These are phyloP conservation scores for Mortierella antarctica DNA, from an alignment of 192 early-diverging fungal genomes.

Conservation along the genomic window DNA sequence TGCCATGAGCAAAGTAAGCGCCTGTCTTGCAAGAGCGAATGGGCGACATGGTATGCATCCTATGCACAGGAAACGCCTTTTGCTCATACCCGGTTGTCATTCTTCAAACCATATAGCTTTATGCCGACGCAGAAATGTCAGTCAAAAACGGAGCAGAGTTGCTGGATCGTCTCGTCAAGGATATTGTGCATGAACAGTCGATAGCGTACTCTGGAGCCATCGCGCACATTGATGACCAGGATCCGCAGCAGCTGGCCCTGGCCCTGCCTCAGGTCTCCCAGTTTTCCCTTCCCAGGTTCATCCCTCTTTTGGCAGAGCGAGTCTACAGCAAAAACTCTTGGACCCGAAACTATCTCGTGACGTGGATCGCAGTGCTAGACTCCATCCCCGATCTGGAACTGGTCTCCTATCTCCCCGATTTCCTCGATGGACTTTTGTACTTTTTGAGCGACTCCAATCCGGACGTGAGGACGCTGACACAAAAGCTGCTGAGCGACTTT, in stretches of 20 bases:
- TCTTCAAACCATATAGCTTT: slow-evolving; percentile 61
- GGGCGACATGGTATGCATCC: no score
- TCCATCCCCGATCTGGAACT: slow-evolving; percentile 95
- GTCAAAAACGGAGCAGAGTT: slow-evolving; percentile 97
- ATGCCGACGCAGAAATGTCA: slow-evolving; percentile 88
- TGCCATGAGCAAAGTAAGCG: slow-evolving; percentile 85
- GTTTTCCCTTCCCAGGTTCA: slow-evolving; percentile 94
- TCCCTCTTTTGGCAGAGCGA: slow-evolving; percentile 92
- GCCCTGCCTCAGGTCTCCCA: slow-evolving; percentile 71
- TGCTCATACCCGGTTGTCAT: no score
- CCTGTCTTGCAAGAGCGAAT: no score
- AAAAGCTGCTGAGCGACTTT: slow-evolving; percentile 87
- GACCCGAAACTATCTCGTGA: slow-evolving; percentile 92
- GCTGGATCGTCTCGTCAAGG: slow-evolving; percentile 94
- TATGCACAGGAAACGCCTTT: no score
- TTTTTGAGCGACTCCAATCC: slow-evolving; percentile 92
- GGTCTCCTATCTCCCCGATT: slow-evolving; percentile 91
- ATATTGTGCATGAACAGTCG: slow-evolving; percentile 94
- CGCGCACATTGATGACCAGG: slow-evolving; percentile 44
- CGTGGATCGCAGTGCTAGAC: slow-evolving; percentile 94
- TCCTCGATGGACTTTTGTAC: slow-evolving; percentile 90
- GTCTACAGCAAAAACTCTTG: slow-evolving; percentile 91
- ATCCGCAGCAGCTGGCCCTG: slow-evolving; percentile 51
- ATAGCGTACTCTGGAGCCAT: slow-evolving; percentile 70
- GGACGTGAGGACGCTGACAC: slow-evolving; percentile 88